Evolutionary conservation across 2,329 filamentous ascomycete genomes (phyloP), one percentile per base, ranked within the genome.

Genomic region (Xylariaceae sp.): DNA sequence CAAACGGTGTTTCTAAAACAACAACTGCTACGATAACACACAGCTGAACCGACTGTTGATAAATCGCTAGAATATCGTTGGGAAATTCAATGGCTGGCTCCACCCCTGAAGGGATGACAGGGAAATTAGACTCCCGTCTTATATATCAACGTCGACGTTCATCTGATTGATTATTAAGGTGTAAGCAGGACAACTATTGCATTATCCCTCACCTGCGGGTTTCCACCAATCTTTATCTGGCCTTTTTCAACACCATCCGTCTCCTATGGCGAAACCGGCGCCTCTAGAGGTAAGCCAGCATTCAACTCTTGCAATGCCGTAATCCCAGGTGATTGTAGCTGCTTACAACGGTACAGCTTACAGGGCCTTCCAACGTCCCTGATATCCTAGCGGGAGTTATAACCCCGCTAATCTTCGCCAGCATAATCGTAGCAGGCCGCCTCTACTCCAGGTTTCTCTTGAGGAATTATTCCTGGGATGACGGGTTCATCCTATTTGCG

Each of bases 391-490:
- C 54, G 29, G 60, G 60, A 18, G 60, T 62, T 48, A 54, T 62
- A 42, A 58, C 44, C 9, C 60, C 60, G 5, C 18, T 62, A 21
- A 47, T 56, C 41, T 57, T 62, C 40, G 60, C 60, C 19, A 62
- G 60, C 26, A 18, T 62, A 14, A 37, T 60, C 23, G 60, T 62
- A 6, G 43, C 57, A 20, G 60, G 57, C 9, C 60, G 60, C n/a
- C 60, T 62, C 7, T 62, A 62, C 44, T 60, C 60, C 32, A 51
- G 60, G 20, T 21, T 60, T 20, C 29, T 62, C 7, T 32, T 62
- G 6, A 62, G 56, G 40, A 62, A 62, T 26, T 54, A 60, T 16
- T 62, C 57, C 57, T 62, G 60, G 60, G 60, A 62, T 16, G 60
- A 62, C 49, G 60, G 46, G 10, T 55, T 55, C 32, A 60, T 62